Evolutionary conservation across 192 early-diverging fungal species (phyloP).

Genomic region (Podila epigama): DNA sequence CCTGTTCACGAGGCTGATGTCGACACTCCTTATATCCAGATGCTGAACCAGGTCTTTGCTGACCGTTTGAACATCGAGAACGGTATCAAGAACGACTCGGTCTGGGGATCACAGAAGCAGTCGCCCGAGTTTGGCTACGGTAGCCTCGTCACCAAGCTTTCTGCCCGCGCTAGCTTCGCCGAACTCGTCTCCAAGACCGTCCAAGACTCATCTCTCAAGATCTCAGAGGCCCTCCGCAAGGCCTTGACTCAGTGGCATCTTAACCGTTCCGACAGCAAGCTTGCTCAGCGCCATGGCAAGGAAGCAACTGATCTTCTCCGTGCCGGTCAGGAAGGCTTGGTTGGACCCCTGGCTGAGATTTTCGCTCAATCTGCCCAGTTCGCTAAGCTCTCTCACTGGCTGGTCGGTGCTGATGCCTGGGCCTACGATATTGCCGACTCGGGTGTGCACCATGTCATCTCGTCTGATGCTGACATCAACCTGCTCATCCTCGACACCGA

Average conservation of each 20-base stretch:
- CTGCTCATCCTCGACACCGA: conserved; percentile 91
- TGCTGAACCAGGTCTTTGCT: conserved; percentile 81
- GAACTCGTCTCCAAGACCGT: conserved; percentile 65
- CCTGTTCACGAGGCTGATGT: conserved; percentile 49
- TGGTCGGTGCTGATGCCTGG: conserved; percentile 89
- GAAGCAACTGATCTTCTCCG: conserved; percentile 51
- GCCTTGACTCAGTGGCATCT: conserved; percentile 75
- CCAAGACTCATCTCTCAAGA: conserved; percentile 56
- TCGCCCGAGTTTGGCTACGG: conserved; percentile 92
- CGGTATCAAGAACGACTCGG: conserved; percentile 70
- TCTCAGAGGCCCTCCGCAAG: conserved; percentile 62
- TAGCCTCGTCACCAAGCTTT: conserved; percentile 69
- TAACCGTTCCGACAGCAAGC: conserved; percentile 58
- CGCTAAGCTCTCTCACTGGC: conserved; percentile 78
- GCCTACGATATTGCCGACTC: conserved; percentile 87
- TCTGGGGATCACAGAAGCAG: conserved; percentile 72
- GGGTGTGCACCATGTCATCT: conserved; percentile 91
- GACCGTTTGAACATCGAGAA: conserved; percentile 83
- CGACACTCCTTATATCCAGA: conserved; percentile 82
- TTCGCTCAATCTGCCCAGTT: conserved; percentile 54
- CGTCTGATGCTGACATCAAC: conserved; percentile 86
- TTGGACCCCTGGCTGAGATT: conserved; percentile 46
- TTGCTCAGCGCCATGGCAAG: conserved; percentile 60
- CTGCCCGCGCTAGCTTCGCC: conserved; percentile 71
- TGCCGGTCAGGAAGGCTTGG: conserved; percentile 19